Percentiles rank a stretch among this genome's conserved stretches.
Evolutionary conservation across 164 flowering plant species (phyloP).

Genomic region (Vitis amurensis): DNA sequence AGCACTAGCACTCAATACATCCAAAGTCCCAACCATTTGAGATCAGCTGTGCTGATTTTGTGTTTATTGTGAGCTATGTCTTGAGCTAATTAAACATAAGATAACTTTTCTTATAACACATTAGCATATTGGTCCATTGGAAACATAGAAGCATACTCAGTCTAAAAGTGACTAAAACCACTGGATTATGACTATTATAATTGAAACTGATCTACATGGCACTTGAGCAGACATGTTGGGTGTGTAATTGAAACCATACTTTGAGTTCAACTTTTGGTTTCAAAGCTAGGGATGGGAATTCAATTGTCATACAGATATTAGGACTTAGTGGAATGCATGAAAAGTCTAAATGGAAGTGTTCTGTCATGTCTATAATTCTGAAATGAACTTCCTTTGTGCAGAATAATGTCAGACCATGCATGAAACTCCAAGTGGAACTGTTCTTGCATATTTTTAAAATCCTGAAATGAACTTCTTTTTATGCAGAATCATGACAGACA

Average conservation of each 20-base stretch:
- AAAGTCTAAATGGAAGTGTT: no score
- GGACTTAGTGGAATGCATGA: no score
- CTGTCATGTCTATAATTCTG: no score
- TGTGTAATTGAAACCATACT: no score
- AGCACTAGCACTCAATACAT: no score
- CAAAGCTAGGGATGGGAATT: no score
- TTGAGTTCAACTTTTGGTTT: no score
- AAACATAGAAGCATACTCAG: not conserved
- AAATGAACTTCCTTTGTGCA: no score
- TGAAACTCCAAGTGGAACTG: not conserved
- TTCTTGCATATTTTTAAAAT: not conserved
- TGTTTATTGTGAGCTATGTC: not conserved
- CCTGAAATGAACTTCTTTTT: not conserved
- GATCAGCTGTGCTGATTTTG: not conserved
- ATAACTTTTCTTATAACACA: not conserved
- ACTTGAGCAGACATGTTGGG: no score
- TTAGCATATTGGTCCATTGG: not conserved
- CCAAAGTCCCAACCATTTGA: not conserved
- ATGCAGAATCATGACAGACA: slow-evolving; percentile 66
- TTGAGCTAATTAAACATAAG: not conserved
- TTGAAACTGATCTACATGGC: no score
- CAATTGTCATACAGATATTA: no score
- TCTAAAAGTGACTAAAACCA: not conserved
- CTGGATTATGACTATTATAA: not conserved
- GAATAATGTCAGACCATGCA: not conserved